These are phyloP conservation scores for Pleoardoris graminearum DNA, from an alignment of 2,329 filamentous ascomycete genomes.

Conservation along the genomic window DNA sequence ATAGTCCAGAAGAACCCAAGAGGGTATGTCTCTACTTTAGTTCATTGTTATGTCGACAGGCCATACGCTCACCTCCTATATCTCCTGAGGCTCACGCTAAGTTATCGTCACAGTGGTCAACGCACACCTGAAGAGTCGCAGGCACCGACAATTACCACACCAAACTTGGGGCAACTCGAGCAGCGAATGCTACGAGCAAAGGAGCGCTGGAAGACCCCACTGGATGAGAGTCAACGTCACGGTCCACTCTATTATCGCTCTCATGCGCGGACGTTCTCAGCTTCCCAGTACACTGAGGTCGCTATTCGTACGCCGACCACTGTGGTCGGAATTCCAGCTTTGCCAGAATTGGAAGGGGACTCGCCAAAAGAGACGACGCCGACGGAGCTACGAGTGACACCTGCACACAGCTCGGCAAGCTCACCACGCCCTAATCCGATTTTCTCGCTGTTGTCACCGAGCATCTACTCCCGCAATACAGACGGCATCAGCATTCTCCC, in stretches of 20 bases:
- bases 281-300: constrained; percentile 2
- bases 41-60: too few species aligned
- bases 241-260: constrained; percentile 36
- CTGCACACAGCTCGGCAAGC: not conserved
- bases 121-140: not conserved
- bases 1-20: constrained; percentile 11
- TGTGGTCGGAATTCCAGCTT: not conserved
- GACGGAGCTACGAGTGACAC: not conserved
- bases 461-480: constrained; percentile 52
- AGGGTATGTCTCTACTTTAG: too few species aligned
- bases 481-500: constrained; percentile 43
- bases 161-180: constrained; percentile 47
- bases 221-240: constrained; percentile 38
- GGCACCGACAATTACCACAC: constrained; percentile 21
- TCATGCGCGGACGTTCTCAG: constrained; percentile 24
- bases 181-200: constrained; percentile 44
- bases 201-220: constrained; percentile 48
- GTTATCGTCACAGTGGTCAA: not conserved
- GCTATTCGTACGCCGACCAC: constrained; percentile 2
- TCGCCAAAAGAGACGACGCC: not conserved
- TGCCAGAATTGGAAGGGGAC: constrained; percentile 6
- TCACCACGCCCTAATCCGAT: constrained; percentile 15
- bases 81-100: constrained; percentile 6
- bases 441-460: constrained; percentile 48
- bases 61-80: too few species aligned